phyloP scores from a whole-genome alignment of 768 basidiomycete species.

The Hygrocybe coccinea region DNA sequence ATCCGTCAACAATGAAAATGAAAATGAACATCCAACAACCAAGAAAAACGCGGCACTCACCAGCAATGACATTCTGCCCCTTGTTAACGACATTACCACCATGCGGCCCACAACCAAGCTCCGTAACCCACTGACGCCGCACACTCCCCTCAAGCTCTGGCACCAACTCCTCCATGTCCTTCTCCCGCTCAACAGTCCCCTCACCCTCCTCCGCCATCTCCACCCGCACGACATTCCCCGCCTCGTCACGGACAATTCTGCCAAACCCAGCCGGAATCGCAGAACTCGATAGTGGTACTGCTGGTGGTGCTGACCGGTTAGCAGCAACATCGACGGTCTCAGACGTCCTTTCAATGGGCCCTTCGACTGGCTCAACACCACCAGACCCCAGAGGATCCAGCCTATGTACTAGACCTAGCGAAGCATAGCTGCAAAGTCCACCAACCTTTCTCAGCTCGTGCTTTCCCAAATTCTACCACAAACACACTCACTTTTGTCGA shows the following conservation, averaged over 20 bases:
- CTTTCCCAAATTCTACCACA: too few relatives aligned
- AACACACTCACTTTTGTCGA: conserved; percentile 73
- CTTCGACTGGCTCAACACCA: conserved; percentile 50
- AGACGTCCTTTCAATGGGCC: conserved; percentile 9
- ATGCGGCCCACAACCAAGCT: conserved; percentile 18
- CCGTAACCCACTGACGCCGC: conserved; percentile 40
- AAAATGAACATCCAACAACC: too few relatives aligned
- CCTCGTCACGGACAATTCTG: conserved; percentile 73
- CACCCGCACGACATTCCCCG: conserved; percentile 69
- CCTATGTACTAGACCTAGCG: conserved; percentile 66
- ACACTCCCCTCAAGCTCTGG: conserved; percentile 30
- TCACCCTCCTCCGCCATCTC: conserved; percentile 58
- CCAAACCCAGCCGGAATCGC: conserved; percentile 64
- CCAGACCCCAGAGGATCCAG: conserved; percentile 67
- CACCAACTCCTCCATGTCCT: conserved; percentile 41
- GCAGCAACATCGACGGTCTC: conserved; percentile 12
- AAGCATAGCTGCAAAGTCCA: conserved; percentile 53
- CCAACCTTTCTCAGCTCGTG: neutral
- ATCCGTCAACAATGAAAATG: conserved; percentile 1
- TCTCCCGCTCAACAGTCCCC: conserved; percentile 23
- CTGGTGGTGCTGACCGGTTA: conserved; percentile 9
- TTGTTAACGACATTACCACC: conserved; percentile 16
- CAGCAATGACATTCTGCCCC: conserved; percentile 32
- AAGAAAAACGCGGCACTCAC: too few relatives aligned
- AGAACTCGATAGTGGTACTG: conserved; percentile 13